Conservation (phyloP, 305 asterid species). For the Ruellia speciosa region DNA sequence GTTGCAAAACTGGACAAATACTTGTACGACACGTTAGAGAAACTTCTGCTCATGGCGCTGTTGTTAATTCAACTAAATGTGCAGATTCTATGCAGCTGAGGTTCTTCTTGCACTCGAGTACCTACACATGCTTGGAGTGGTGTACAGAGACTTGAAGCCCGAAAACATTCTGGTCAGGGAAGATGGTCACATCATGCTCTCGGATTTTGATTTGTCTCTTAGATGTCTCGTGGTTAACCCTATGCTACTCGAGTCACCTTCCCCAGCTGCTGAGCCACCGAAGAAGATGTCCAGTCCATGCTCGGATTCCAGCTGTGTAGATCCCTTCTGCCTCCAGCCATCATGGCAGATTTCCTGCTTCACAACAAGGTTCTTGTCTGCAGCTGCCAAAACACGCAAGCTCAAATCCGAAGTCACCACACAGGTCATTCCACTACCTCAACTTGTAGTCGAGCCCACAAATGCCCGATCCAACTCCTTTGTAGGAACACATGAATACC, state of each 20-base stretch:
- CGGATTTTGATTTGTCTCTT: slow-evolving; percentile 76
- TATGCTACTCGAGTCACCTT: slow-evolving; percentile 40
- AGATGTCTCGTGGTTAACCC: slow-evolving; percentile 51
- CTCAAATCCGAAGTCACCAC: slow-evolving; percentile 47
- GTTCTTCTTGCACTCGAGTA: slow-evolving; percentile 84
- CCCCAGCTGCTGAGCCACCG: slow-evolving; percentile 35
- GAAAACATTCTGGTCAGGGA: slow-evolving; percentile 75
- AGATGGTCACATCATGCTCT: slow-evolving; percentile 95
- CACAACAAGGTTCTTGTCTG: slow-evolving; percentile 53
- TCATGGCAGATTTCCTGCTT: slow-evolving; percentile 81
- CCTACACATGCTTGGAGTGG: slow-evolving; percentile 94
- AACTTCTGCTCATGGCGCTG: not conserved
- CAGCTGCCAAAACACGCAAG: slow-evolving; percentile 50
- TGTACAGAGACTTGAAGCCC: slow-evolving; percentile 83
- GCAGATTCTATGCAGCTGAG: slow-evolving; percentile 89
- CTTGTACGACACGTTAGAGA: not conserved
- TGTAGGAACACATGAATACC: slow-evolving; percentile 87
- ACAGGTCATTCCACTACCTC: slow-evolving; percentile 65
- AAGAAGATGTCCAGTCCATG: slow-evolving; percentile 47
- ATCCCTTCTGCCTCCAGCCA: slow-evolving; percentile 85
- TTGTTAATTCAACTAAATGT: not conserved
- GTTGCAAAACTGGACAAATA: not conserved
- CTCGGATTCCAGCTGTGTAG: slow-evolving; percentile 55
- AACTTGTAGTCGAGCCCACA: slow-evolving; percentile 78
- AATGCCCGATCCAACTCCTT: slow-evolving; percentile 79